Evolutionary conservation across 306 rosid species (phyloP).

Genomic region (Castanopsis chinensis): DNA sequence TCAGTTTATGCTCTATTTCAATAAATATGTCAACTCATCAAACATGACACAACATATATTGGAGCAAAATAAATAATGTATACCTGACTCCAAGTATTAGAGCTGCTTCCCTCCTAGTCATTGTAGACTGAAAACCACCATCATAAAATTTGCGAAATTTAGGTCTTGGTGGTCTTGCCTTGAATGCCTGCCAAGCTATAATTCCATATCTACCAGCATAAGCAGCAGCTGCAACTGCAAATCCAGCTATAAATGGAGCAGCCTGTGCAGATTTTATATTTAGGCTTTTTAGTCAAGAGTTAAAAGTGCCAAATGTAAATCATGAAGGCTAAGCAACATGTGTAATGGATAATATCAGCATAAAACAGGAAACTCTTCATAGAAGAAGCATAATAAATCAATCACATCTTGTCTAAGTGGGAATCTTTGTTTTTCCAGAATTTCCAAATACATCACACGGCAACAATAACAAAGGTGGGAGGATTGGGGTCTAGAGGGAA

Average conservation of each 20-base stretch:
- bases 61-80: not conserved
- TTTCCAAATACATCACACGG: not conserved
- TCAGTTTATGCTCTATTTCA: not conserved
- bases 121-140: conserved; percentile 75
- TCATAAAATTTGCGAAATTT: conserved; percentile 64
- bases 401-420: not conserved
- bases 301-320: not conserved
- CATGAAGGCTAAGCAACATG: not conserved
- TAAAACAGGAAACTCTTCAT: not conserved
- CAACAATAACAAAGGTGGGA: not conserved
- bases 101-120: conserved; percentile 85
- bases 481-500: not conserved
- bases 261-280: conserved; percentile 31
- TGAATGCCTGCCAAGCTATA: conserved; percentile 79
- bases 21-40: not conserved
- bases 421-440: not conserved
- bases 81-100: conserved; percentile 79
- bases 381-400: not conserved
- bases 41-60: not conserved
- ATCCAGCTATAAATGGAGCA: conserved; percentile 58
- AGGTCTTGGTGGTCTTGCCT: conserved; percentile 51
- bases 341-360: not conserved
- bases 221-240: conserved; percentile 83
- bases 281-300: not conserved
- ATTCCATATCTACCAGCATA: conserved; percentile 72